These are phyloP conservation scores for Phytophthora meadii DNA, from an alignment of 352 stramenopile genomes.

Conservation along the genomic window DNA sequence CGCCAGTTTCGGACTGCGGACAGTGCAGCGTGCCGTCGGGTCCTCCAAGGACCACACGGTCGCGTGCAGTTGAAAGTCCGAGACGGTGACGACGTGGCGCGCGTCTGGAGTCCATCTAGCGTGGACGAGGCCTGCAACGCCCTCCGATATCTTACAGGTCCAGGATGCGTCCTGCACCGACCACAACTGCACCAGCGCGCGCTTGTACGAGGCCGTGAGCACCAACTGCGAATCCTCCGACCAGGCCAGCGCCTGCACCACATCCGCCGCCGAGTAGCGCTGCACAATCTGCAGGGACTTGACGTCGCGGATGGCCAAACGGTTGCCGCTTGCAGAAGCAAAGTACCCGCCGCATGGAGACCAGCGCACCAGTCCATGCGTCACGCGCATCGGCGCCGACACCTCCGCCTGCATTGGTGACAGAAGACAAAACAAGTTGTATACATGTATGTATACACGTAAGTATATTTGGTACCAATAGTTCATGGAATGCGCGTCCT, in stretches of 20 bases:
- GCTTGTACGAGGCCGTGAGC: conserved; percentile 69
- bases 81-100: conserved; percentile 78
- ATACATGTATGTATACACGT: too few relatives aligned
- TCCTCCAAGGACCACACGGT: conserved; percentile 85
- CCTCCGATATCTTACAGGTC: conserved; percentile 80
- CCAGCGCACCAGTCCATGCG: conserved; percentile 69
- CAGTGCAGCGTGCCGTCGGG: conserved; percentile 57
- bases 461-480: too few relatives aligned
- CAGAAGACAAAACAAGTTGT: not conserved
- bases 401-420: conserved; percentile 38
- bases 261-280: conserved; percentile 62
- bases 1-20: conserved; percentile 74
- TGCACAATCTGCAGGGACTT: conserved; percentile 67
- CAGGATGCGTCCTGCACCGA: conserved; percentile 70
- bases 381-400: conserved; percentile 60
- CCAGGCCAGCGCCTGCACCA: conserved; percentile 66
- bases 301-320: conserved; percentile 63
- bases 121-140: conserved; percentile 64
- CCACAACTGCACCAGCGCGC: conserved; percentile 74
- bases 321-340: conserved; percentile 56
- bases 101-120: conserved; percentile 66
- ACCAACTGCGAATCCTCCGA: conserved; percentile 76
- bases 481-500: conserved; percentile 9
- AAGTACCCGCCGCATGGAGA: conserved; percentile 69
- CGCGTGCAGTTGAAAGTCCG: conserved; percentile 86